Evolutionary conservation across 225 moss, liverwort and hornwort genomes (phyloP), one percentile per base, ranked within the genome.

Genomic region (Neckera pumila): DNA sequence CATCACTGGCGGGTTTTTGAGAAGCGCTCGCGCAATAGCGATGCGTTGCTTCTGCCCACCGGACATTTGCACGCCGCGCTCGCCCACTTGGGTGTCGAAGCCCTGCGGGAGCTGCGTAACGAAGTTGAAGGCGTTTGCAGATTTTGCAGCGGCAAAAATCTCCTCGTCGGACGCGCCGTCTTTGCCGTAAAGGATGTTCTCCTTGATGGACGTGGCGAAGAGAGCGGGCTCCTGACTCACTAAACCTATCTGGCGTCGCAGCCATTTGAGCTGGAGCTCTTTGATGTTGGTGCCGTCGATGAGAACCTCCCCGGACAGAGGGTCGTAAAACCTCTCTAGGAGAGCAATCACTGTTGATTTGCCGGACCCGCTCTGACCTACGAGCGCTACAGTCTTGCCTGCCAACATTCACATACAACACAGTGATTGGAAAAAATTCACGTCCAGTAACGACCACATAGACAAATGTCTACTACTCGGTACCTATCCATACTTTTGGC

Each of bases 1-100:
- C 82, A 97, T 92, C 78, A 97, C 95, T 7, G 96, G 94, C 7
- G 97, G 97, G 51, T 95, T 95, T 77, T 96, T 97, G 60, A 97
- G 85, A 34, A 97, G 84, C 19, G 97, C 95, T 33, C 97, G 92
- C 38, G 97, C 96, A 7, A 97, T 96, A n/a, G 97, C 97, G 17
- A 97, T 97, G 12, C 97, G 92, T 84, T 97, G 97, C 94, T 97
- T 96, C 75, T 97, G 97, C 16, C 97, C 97, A 22, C 97, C 96
- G 5, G 96, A 97, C 95, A 97, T 96, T 85, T 97, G 96, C 58
- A 97, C 91, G 63, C 97, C 97, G 69, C 95, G 92, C 47, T 96
- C 97, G 7, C 97, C 96, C 15, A 96, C 97, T 94, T 96, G 96
- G 2, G 98, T 98, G 30, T 96, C 94, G 76, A 95, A 98, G 42